These are phyloP conservation scores for Trichosporon sp. DNA, from an alignment of 1,284 basidiomycete genomes.

Conservation along the genomic window DNA sequence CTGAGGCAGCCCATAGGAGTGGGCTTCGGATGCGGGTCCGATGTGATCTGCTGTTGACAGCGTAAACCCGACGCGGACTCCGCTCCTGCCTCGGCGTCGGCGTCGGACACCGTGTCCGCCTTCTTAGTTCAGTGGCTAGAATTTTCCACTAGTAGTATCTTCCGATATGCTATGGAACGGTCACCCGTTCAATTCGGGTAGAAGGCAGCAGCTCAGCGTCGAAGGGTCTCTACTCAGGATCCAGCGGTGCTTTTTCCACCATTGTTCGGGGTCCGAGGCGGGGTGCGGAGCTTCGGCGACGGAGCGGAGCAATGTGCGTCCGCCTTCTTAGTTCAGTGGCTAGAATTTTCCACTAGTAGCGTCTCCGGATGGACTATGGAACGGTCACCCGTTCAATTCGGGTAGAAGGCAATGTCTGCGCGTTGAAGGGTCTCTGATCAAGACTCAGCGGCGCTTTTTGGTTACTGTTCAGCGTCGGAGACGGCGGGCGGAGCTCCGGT, in stretches of 20 bases:
- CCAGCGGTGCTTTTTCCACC: background rate
- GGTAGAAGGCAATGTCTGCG: background rate
- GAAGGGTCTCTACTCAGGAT: background rate
- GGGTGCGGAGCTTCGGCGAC: background rate
- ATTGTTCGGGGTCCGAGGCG: background rate
- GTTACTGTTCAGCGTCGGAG: background rate
- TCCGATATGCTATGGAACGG: background rate
- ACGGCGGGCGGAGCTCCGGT: background rate
- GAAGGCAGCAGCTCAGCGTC: background rate
- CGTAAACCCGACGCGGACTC: too few species aligned
- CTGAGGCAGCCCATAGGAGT: too few species aligned
- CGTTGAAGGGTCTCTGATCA: background rate
- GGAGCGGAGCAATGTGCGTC: too few species aligned
- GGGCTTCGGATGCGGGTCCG: too few species aligned
- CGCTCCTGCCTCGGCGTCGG: background rate
- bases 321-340: conserved; percentile 13
- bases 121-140: conserved; percentile 13
- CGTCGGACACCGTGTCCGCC: background rate
- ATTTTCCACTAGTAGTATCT: conserved; percentile 7
- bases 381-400: conserved; percentile 8
- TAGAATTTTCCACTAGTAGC: conserved; percentile 11
- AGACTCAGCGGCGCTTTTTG: background rate
- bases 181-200: conserved; percentile 8
- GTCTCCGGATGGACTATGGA: background rate
- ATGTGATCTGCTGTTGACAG: too few species aligned